Evolutionary conservation across 352 stramenopile species (phyloP), one percentile per base, ranked within the genome.

Genomic region (Phytopythium sindhum): DNA sequence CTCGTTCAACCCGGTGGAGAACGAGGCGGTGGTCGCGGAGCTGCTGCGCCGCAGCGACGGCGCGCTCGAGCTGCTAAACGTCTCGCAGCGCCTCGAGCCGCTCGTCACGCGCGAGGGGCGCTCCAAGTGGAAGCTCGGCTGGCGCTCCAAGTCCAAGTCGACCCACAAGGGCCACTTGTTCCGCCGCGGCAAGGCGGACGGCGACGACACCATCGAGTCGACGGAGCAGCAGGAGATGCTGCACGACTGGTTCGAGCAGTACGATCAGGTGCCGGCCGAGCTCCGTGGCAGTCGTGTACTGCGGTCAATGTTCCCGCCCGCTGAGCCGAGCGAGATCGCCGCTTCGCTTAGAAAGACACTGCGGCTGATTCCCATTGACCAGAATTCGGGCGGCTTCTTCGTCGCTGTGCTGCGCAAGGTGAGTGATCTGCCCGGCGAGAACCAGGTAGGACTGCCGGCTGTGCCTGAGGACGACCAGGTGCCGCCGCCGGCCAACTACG

Each of bases 381-480:
- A 99, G 63, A 96, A 99, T 73, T 98, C 96, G 7, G 97, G 97
- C 41, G 98, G 97, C 6, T 99, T 99, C 72, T 99, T 99, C 73
- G 88, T 99, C 45, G 91, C 93, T n/a, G 84, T 99, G 35, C 82
- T 99, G 28, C 72, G 81, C 42, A 98, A 98, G 61, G 64, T 74
- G 37, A 62, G 61, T 4, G 68, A 93, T 51, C 64, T 93, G 31
- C 86, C 86, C 2, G 79, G 80, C 12, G 72, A 73, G 19, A 67
- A 77, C 4, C 82, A 92, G 61, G 52, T 76, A 56, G 81, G 84
- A 26, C 67, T 94, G 23, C 21, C 67, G 0, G 61, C 68, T 1
- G 54, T 78, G 12, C 72, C 77, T 4, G 80, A 94, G 64, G 70
- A 91, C 48, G 14, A 82, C 12, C 61, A 75, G 10, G 57, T 80